A percentile compares a stretch with the other conserved stretches of the same genome.
Conservation (phyloP, 2,329 filamentous ascomycete species). For the Pseudocercospora macadamiae region DNA sequence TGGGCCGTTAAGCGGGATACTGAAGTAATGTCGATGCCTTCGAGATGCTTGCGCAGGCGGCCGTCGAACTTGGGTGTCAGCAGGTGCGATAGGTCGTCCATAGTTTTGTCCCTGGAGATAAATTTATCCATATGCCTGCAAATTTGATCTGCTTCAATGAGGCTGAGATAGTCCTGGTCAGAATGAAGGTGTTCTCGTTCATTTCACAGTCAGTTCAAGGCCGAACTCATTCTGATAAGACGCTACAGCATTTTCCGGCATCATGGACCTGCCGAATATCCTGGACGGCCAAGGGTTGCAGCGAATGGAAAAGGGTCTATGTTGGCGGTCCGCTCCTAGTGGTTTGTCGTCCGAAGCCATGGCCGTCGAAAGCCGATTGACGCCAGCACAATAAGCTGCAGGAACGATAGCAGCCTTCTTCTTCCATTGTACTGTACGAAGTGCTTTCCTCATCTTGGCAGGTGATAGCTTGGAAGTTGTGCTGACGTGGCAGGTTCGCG, state of each 20-base stretch:
- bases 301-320: neutral
- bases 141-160: no score
- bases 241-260: neutral
- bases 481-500: slow-evolving; percentile 1
- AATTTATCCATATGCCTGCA: no score
- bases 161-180: no score
- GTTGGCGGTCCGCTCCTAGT: neutral
- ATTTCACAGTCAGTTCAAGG: no score
- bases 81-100: slow-evolving; percentile 16
- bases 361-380: neutral
- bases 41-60: slow-evolving; percentile 10
- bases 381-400: no score
- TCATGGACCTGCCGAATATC: neutral
- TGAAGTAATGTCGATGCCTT: slow-evolving; percentile 13
- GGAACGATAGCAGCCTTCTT: neutral
- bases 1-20: slow-evolving; percentile 18
- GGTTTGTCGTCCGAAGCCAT: neutral
- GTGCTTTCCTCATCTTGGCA: neutral
- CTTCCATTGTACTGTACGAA: no score
- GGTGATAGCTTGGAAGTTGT: neutral
- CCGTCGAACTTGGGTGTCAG: slow-evolving; percentile 14
- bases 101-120: neutral
- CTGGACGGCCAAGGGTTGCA: neutral
- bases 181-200: no score
- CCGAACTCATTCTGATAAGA: no score